Conservation (phyloP, 2,329 filamentous ascomycete genomes). For the Ophiostoma sp. region DNA sequence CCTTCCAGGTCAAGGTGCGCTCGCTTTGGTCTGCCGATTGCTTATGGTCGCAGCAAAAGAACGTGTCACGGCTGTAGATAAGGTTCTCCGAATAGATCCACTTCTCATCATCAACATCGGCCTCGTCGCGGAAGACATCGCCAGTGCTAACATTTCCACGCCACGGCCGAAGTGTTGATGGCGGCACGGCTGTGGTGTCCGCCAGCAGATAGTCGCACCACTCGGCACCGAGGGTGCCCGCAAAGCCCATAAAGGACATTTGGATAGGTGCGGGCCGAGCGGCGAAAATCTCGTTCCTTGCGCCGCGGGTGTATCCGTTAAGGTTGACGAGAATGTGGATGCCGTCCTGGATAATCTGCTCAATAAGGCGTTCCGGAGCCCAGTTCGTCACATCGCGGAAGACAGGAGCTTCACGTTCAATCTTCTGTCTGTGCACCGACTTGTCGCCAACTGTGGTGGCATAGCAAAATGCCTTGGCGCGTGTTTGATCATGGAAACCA, state of each 20-base stretch:
- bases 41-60: conserved; percentile 96
- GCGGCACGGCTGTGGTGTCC: conserved; percentile 79
- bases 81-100: conserved; percentile 98
- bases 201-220: conserved; percentile 98
- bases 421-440: conserved; percentile 83
- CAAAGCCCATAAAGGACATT: conserved; percentile 99
- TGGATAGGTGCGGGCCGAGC: conserved; percentile 91
- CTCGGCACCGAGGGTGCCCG: conserved; percentile 88
- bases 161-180: conserved; percentile 71
- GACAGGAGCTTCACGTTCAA: conserved; percentile 84
- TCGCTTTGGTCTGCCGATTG: conserved; percentile 69
- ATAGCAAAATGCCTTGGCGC: conserved; percentile 86
- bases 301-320: conserved; percentile 95
- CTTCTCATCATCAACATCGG: conserved; percentile 61
- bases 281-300: conserved; percentile 95
- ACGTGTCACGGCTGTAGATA: conserved; percentile 87
- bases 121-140: conserved; percentile 62
- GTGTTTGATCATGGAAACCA: conserved; percentile 70
- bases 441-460: conserved; percentile 88
- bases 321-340: conserved; percentile 95
- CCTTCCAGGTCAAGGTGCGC: conserved; percentile 66
- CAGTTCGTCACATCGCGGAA: conserved; percentile 86
- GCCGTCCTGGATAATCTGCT: conserved; percentile 78
- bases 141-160: conserved; percentile 68
- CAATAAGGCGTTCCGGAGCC: conserved; percentile 75